Evolutionary conservation across 768 basidiomycete genomes (phyloP), one percentile per base, ranked within the genome.

Genomic region (Lactarius indigo): DNA sequence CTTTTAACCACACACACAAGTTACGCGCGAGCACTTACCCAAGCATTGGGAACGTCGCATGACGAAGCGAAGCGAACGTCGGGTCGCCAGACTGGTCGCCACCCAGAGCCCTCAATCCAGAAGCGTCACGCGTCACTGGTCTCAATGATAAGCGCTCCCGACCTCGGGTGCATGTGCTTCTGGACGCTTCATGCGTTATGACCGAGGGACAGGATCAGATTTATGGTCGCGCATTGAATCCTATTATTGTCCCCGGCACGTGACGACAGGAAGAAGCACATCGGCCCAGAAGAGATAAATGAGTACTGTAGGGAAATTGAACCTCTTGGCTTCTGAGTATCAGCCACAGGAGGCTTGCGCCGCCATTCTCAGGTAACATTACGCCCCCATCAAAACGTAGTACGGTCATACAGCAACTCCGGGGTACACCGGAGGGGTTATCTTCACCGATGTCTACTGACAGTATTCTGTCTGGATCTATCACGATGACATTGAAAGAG

Each of bases 91-190:
- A n/a, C n/a, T n/a, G n/a, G n/a, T 37, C 31, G 13, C 44, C 31
- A 63, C 8, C 61, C 61, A 10, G 65, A 63, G 17, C 52, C 35
- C 52, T 66, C 28, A 26, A 59, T 39, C 57, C 57, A 2, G 66
- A 59, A 50, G 35, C 66, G 52, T 10, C 41, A 33, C 33, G 12
- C 12, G 35, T 37, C 31, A 31, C 44, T 67, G 64, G 59, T 10
- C 2, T 44, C 55, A 20, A 65, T 37, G 13, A 8, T 61, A 26
- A 30, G 9, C 41, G 59, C 47, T 3, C 57, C 61, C 8, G 66
- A 67, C n/a, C 61, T 61, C 35, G 60, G 44, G 23, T 61, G 5
- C 64, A 68, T 71, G 10, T 76, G 74, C 61, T 72, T 72, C 75
- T 17, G 69, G 71, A 10, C 63, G 75, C 17, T 65, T 78, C 50